Conservation (phyloP, 106 monocot genomes). For the Amphibolis antarctica region DNA sequence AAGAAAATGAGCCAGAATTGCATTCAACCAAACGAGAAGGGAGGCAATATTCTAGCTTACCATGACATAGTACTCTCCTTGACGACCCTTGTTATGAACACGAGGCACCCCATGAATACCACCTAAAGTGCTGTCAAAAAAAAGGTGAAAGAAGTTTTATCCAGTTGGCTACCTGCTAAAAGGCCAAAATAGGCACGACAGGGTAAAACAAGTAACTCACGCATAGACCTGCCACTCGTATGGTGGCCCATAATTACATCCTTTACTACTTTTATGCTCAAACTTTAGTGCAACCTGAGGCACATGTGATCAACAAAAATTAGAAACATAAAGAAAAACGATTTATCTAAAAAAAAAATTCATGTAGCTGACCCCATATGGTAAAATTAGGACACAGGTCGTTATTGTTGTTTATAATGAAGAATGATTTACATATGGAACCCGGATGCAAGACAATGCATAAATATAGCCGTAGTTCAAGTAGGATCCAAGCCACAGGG, state of each 20-base stretch:
- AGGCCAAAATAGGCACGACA: background rate
- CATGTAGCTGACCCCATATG: too few species aligned
- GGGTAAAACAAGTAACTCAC: background rate
- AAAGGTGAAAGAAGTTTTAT: background rate
- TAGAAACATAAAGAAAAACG: background rate
- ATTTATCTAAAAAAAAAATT: too few species aligned
- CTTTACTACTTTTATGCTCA: constrained; percentile 12
- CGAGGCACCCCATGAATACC: constrained; percentile 91
- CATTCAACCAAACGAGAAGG: background rate
- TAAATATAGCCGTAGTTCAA: background rate
- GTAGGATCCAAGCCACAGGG: background rate
- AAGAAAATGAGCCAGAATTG: background rate
- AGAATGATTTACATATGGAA: background rate
- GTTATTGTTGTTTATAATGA: too few species aligned
- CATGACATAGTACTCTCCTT: constrained; percentile 91
- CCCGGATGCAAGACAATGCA: background rate
- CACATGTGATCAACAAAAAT: background rate
- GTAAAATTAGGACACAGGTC: too few species aligned
- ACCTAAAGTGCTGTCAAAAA: constrained; percentile 48
- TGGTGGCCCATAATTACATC: constrained; percentile 4
- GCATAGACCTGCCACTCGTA: constrained; percentile 9
- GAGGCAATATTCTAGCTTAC: constrained; percentile 30
- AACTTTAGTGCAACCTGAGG: constrained; percentile 7
- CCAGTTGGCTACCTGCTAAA: background rate
- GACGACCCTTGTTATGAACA: constrained; percentile 87